Evolutionary conservation across 768 basidiomycete species (phyloP).

Genomic region (Ramaria sp.): DNA sequence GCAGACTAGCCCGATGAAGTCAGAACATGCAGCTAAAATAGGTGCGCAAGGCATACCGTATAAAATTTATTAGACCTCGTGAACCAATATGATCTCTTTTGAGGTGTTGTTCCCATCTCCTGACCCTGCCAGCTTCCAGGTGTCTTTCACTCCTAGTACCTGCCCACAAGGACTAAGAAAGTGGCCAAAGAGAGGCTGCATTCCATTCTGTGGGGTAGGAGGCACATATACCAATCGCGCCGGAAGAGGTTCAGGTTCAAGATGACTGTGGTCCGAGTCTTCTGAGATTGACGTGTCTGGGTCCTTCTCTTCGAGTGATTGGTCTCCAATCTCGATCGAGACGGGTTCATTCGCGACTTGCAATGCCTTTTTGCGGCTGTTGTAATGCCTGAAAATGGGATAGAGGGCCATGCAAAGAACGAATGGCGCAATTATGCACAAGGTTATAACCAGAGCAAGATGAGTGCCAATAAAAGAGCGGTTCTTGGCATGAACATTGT

Average conservation of each 20-base stretch:
- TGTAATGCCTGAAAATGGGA: too few species aligned
- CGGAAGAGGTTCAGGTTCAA: neutral
- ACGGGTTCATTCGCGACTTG: too few species aligned
- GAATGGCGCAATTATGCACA: too few species aligned
- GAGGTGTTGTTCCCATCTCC: neutral
- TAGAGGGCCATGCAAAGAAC: too few species aligned
- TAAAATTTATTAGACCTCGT: neutral
- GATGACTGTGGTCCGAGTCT: neutral
- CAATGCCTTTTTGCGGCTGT: too few species aligned
- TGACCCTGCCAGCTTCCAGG: neutral
- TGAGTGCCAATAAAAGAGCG: too few species aligned
- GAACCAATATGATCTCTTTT: neutral
- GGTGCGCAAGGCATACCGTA: neutral
- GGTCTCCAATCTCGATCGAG: neutral
- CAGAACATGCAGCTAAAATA: neutral
- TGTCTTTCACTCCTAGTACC: neutral
- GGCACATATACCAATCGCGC: neutral
- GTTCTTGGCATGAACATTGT: too few species aligned
- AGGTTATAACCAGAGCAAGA: too few species aligned
- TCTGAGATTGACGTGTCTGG: neutral
- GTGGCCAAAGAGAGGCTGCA: neutral
- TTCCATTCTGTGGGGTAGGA: neutral
- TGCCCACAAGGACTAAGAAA: neutral
- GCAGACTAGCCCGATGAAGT: neutral
- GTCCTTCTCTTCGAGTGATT: neutral